Evolutionary conservation across 352 stramenopile genomes (phyloP).

Genomic region (Pythium rishiriense): DNA sequence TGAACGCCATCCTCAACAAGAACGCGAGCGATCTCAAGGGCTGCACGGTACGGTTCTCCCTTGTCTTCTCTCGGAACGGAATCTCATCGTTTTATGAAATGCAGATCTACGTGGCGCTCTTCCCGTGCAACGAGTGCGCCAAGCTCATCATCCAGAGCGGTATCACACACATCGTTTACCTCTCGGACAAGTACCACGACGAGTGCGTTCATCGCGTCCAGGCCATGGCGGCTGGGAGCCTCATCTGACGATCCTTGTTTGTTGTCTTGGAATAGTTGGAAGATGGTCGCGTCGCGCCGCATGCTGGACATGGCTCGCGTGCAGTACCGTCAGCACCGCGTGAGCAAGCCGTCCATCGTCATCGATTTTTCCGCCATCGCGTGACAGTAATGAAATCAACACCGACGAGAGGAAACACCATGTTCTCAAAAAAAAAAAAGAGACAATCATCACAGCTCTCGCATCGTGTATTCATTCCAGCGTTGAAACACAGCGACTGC

Average conservation of each 20-base stretch:
- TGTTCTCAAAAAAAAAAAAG: neutral
- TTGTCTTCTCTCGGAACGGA: no score
- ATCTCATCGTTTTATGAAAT: neutral
- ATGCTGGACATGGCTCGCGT: slow-evolving; percentile 89
- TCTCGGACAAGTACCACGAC: slow-evolving; percentile 94
- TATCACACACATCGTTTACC: slow-evolving; percentile 95
- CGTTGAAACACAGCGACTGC: neutral
- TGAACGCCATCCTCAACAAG: slow-evolving; percentile 99
- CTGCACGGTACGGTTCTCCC: slow-evolving; percentile 88
- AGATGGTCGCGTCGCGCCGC: slow-evolving; percentile 82
- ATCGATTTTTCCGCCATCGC: slow-evolving; percentile 58
- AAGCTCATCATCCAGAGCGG: slow-evolving; percentile 99
- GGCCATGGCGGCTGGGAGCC: no score
- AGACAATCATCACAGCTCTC: neutral
- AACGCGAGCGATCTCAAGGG: slow-evolving; percentile 93
- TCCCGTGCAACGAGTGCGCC: slow-evolving; percentile 98
- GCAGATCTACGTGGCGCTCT: slow-evolving; percentile 97
- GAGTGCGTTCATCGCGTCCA: slow-evolving; percentile 41
- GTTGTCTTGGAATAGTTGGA: slow-evolving; percentile 50
- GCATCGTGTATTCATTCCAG: neutral
- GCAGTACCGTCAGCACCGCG: slow-evolving; percentile 56
- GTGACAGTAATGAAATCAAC: slow-evolving; percentile 1
- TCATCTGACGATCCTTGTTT: neutral
- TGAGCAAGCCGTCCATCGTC: slow-evolving; percentile 53
- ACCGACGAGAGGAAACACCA: neutral